A percentile compares a stretch with the other conserved stretches of the same genome.
These are phyloP conservation scores for Castanea sativa DNA, from an alignment of 306 rosid genomes.

Conservation along the genomic window DNA sequence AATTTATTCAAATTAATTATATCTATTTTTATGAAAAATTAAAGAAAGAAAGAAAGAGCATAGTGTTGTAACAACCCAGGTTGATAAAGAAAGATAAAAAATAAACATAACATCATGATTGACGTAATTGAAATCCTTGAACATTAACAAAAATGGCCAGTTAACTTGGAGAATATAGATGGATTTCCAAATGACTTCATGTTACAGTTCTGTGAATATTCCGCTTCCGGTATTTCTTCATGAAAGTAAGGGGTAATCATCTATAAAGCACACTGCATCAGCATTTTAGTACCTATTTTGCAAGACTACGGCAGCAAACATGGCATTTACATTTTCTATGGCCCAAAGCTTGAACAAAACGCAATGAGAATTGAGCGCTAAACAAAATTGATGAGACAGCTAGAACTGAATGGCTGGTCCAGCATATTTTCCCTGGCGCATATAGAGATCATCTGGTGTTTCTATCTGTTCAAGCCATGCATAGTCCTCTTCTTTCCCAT, in stretches of 20 bases:
- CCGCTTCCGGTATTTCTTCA: not conserved
- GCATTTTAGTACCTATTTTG: not conserved
- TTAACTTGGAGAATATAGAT: not conserved
- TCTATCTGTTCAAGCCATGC: constrained; percentile 86
- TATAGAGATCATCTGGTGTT: constrained; percentile 63
- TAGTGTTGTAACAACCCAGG: not conserved
- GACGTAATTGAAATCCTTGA: not conserved
- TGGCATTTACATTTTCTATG: not conserved
- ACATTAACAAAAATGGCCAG: not conserved
- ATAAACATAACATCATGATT: not conserved
- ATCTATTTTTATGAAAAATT: not conserved
- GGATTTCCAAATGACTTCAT: not conserved
- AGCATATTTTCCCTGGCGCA: constrained; percentile 69
- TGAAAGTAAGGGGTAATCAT: not conserved
- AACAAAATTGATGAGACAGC: constrained; percentile 5
- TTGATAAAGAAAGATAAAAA: not conserved
- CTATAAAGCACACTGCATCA: not conserved
- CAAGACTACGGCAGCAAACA: constrained; percentile 1
- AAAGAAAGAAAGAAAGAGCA: not conserved
- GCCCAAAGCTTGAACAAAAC: not conserved
- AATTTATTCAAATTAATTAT: no score
- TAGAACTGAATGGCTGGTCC: constrained; percentile 72
- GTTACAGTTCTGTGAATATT: not conserved
- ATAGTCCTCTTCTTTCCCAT: constrained; percentile 64
- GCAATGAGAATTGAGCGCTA: not conserved